Base-by-base conservation (phyloP, 192 early-diverging fungal genomes). In the Pilaira anomala region DNA sequence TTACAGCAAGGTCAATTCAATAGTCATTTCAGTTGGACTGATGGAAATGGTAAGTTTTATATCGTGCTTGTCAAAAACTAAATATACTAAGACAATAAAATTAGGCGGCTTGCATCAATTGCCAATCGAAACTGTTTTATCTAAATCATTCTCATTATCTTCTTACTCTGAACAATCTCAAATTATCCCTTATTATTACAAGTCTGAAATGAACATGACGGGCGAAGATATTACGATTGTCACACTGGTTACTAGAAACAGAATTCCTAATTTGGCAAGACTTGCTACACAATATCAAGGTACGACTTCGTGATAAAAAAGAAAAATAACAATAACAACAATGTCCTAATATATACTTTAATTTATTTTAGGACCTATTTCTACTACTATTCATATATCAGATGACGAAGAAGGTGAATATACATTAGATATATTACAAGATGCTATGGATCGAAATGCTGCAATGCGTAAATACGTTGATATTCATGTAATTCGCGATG, bases 211-310 rank as follows among this genome's bases (percentile, higher is more conserved):
- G 8, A 36, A 53, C 25, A 69, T 72, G 49, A 66, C 75, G 52
- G 63, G 67, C 18, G 76, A 81, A 62, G 81, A 80, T 50, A 78
- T 83, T 44, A 83, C 81, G 9, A 81, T 83, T 40, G 77, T 79
- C 4, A 83, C 81, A 6, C 21, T 83, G n/a, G 74, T 83, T 58
- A 83, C 81, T 3, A 67, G 68, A 44, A 71, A 83, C 67, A 69
- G 81, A 3, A 80, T 80, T 45, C 58, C 65, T 0, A 76, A 80
- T 3, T 73, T 83, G 41, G 51, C 75, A 45, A 73, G 73, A 42
- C 74, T 80, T 2, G 80, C 76, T 8, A 73, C 67, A 11, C 73
- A 76, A 12, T 83, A 81, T 62, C 58, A 78, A 55, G 80, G 80
- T 72, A 62, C 42, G 3, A 40, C 19, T 18, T 11, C 12, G 6